Base-by-base conservation (phyloP, 2,329 filamentous ascomycete species). In the Hymenoscyphus repandus region DNA sequence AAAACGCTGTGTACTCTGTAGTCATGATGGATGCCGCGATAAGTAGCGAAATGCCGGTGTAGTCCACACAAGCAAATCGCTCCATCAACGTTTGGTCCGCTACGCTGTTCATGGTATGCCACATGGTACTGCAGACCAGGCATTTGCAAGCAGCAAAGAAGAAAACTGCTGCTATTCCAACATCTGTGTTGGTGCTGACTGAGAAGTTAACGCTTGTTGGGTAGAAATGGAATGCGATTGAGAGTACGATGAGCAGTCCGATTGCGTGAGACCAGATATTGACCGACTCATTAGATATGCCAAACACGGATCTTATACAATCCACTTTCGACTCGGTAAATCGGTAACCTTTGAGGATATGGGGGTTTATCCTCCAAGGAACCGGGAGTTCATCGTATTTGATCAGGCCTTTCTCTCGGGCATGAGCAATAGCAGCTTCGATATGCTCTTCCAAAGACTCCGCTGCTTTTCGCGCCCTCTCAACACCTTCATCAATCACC, bases 21-120 rank as follows among this genome's bases (percentile, higher is more conserved):
- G 93, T 96, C 80, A 97, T 90, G 72, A 99, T 99, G 50, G 89
- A 95, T 9, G 93, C 90, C 2, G 93, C 90, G 47, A 99, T 93
- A 22, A 99, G 80, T 45, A 99, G 76, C 1, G 91, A 96, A 60
- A 99, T 99, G 49, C 93, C 93, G 0, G 93, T 97, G 71, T 99
- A 99, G 69, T 99, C 93, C 52, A 99, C 90, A 68, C 93, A 99
- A 15, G 93, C 93, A 64, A 99, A 97, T 55, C 90, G 86, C 67
- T 95, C 93, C 72, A 99, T 86, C 38, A 95, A 80, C 17, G 83
- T 82, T 63, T 95, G 85, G 60, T 95, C 88, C 15, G 92, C 90
- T 49, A 97, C 95, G 62, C 89, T 90, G 73, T 92, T 96, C 90
- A 99, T 97, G 22, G 93, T 96, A 73, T 99, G 93, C 93, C 93